Conservation (phyloP, 352 stramenopile species). For the Phytophthora pseudosyringae region DNA sequence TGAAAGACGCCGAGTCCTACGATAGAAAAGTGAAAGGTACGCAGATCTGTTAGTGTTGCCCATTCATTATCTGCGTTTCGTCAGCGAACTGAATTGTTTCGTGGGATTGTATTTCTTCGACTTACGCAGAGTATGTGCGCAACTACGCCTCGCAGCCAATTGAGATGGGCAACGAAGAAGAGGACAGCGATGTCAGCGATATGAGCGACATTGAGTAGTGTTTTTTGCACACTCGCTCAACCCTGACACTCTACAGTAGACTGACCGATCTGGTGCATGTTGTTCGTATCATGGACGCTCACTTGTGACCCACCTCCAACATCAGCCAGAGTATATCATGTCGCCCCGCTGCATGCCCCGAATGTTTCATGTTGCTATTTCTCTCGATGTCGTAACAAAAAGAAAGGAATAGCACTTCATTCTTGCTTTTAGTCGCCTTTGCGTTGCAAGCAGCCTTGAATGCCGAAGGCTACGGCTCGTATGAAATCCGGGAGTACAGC, state of each 20-base stretch:
- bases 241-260: conserved; percentile 29
- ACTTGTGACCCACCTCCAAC: conserved; percentile 5
- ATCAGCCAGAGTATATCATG: conserved; percentile 19
- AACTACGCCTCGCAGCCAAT: conserved; percentile 82
- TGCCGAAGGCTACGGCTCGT: background rate
- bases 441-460: background rate
- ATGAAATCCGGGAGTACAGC: background rate
- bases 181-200: conserved; percentile 86
- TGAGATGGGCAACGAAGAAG: conserved; percentile 71
- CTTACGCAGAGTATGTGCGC: conserved; percentile 71
- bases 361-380: conserved; percentile 34
- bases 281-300: conserved; percentile 1
- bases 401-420: conserved; percentile 35
- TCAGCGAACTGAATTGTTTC: background rate
- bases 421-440: conserved; percentile 23
- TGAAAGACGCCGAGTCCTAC: conserved; percentile 90
- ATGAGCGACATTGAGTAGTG: conserved; percentile 80
- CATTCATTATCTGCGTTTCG: background rate
- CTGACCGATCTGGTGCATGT: conserved; percentile 22
- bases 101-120: background rate
- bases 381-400: conserved; percentile 28
- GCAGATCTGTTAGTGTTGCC: background rate
- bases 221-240: background rate
- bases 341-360: conserved; percentile 23
- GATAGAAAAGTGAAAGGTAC: conserved; percentile 89